phyloP scores from a whole-genome alignment of 352 stramenopile species.

The Thraustochytrium striatum region DNA sequence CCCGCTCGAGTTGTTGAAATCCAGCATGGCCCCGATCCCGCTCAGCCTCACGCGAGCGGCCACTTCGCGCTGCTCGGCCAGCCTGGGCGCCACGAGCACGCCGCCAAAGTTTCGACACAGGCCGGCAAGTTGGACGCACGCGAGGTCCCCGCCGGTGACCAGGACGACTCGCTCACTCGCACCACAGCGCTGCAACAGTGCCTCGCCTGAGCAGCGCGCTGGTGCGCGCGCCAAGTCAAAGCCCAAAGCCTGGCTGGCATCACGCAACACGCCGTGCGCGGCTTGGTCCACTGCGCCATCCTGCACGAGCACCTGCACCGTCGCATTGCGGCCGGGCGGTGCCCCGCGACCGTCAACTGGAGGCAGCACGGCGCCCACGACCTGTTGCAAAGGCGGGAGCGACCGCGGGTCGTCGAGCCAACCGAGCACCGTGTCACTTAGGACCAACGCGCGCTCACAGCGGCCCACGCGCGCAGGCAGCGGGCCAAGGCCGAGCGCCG shows the following conservation, averaged over 20 bases:
- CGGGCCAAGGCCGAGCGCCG: conserved; percentile 59
- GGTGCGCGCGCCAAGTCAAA: background rate
- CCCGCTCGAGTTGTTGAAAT: background rate
- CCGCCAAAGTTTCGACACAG: background rate
- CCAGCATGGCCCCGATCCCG: background rate
- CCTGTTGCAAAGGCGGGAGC: conserved; percentile 68
- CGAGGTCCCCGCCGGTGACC: conserved; percentile 21
- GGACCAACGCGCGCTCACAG: conserved; percentile 64
- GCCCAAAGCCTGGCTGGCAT: background rate
- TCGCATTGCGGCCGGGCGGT: background rate
- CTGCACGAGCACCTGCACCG: too few relatives aligned
- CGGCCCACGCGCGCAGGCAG: conserved; percentile 63
- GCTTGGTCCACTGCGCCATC: too few relatives aligned
- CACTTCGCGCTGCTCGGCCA: conserved; percentile 32
- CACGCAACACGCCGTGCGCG: background rate
- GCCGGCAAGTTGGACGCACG: conserved; percentile 25
- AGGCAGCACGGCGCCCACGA: conserved; percentile 57
- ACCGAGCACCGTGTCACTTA: conserved; percentile 74
- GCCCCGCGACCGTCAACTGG: background rate
- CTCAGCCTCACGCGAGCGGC: background rate
- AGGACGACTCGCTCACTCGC: background rate
- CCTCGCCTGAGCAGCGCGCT: background rate
- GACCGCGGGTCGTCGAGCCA: conserved; percentile 67
- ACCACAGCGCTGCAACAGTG: too few relatives aligned
- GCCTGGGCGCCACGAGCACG: background rate